phyloP scores from a whole-genome alignment of 2,329 filamentous ascomycete species.

The Cladosporium sp. region DNA sequence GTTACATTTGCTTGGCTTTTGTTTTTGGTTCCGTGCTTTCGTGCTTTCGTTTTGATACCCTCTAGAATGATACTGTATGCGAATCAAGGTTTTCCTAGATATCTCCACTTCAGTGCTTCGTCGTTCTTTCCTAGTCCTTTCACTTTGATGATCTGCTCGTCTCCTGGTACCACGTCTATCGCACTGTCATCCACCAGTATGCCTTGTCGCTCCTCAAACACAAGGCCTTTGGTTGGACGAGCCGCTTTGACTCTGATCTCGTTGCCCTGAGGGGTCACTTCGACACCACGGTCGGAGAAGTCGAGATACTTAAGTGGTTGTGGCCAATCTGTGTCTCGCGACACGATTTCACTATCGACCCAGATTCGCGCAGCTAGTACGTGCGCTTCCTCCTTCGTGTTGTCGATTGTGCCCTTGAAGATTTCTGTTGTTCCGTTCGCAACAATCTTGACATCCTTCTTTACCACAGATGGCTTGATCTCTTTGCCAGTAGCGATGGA shows the following conservation, averaged over 20 bases:
- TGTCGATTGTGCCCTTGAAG: conserved; percentile 48
- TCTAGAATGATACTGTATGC: background rate
- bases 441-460: conserved; percentile 44
- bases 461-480: conserved; percentile 48
- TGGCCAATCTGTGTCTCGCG: conserved; percentile 57
- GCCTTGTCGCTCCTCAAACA: conserved; percentile 55
- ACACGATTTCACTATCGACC: conserved; percentile 48
- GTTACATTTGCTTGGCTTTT: too few species aligned
- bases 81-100: conserved; percentile 35
- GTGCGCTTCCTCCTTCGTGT: conserved; percentile 49
- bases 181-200: conserved; percentile 53
- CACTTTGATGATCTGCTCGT: conserved; percentile 48
- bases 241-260: conserved; percentile 44
- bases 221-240: conserved; percentile 57
- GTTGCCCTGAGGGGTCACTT: conserved; percentile 36
- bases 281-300: conserved; percentile 48
- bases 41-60: background rate
- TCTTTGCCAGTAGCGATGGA: conserved; percentile 52
- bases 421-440: conserved; percentile 56
- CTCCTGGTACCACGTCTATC: conserved; percentile 56
- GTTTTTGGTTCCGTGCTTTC: background rate
- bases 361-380: conserved; percentile 51
- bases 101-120: conserved; percentile 41
- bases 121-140: conserved; percentile 38
- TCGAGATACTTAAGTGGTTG: conserved; percentile 58